A percentile compares a stretch with the other conserved stretches of the same genome.
These are phyloP conservation scores for Kalmusia sp. DNA, from an alignment of 2,329 filamentous ascomycete species.

Conservation along the genomic window DNA sequence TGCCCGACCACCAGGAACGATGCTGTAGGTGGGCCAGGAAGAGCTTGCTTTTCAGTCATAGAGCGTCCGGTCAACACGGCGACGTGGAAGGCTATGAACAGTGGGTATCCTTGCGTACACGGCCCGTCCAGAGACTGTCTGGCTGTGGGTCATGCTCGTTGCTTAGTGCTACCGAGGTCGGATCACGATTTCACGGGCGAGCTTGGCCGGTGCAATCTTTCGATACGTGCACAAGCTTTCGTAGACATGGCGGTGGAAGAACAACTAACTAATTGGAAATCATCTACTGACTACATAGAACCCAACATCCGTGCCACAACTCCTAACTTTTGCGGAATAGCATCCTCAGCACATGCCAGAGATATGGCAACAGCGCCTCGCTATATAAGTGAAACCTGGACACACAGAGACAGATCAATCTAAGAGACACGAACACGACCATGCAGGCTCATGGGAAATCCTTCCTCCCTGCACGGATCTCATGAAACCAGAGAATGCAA, in stretches of 20 bases:
- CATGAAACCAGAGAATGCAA: conserved; percentile 45
- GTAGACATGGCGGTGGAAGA: background rate
- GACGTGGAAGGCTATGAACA: too few species aligned
- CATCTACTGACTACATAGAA: conserved; percentile 14
- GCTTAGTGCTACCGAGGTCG: background rate
- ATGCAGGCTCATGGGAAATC: conserved; percentile 41
- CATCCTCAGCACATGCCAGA: conserved; percentile 40
- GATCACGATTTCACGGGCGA: too few species aligned
- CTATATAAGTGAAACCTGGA: conserved; percentile 33
- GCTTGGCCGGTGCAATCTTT: background rate
- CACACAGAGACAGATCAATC: conserved; percentile 4
- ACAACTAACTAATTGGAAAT: too few species aligned
- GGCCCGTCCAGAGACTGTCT: too few species aligned
- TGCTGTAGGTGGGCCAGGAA: background rate
- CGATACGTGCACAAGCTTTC: too few species aligned
- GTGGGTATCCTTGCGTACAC: too few species aligned
- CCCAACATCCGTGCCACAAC: conserved; percentile 1
- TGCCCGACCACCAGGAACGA: background rate
- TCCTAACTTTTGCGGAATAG: conserved; percentile 38
- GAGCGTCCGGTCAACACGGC: too few species aligned
- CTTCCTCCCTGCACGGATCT: conserved; percentile 49
- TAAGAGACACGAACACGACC: conserved; percentile 4
- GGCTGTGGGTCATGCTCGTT: background rate
- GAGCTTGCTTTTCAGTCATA: too few species aligned
- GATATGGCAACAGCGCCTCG: conserved; percentile 36